phyloP scores from a whole-genome alignment of 2,329 filamentous ascomycete species.

The Coniochaeta sp. region DNA sequence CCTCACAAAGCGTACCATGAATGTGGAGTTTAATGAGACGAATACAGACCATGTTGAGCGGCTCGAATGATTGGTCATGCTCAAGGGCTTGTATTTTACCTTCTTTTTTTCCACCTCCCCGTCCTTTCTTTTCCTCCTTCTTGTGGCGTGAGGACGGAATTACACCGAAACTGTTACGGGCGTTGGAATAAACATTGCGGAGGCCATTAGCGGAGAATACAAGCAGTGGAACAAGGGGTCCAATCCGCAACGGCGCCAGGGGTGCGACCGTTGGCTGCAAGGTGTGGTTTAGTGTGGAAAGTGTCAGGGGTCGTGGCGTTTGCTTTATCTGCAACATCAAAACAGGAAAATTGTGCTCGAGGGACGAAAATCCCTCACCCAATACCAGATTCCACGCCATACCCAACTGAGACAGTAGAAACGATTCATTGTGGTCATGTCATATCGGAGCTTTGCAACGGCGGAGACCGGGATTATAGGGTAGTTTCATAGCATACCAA shows the following conservation, averaged over 20 bases:
- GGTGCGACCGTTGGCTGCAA: neutral
- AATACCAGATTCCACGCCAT: too few species aligned
- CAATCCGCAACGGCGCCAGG: neutral
- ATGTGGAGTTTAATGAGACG: constrained; percentile 22
- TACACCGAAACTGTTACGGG: neutral
- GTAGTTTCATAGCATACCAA: too few species aligned
- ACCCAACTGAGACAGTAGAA: too few species aligned
- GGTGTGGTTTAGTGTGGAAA: too few species aligned
- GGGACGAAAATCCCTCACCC: neutral
- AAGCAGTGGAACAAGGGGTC: neutral
- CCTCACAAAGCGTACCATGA: constrained; percentile 28
- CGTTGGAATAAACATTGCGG: neutral
- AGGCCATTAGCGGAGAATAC: neutral
- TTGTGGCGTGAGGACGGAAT: neutral
- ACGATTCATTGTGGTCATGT: too few species aligned
- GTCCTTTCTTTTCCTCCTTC: neutral
- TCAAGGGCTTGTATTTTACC: too few species aligned
- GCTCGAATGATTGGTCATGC: neutral
- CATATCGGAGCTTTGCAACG: too few species aligned
- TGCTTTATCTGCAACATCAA: neutral
- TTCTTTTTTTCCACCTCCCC: too few species aligned
- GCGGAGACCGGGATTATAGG: too few species aligned
- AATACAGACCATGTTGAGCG: neutral
- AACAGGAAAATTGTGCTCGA: neutral
- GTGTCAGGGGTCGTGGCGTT: neutral